phyloP scores from a whole-genome alignment of 2,329 filamentous ascomycete species.

The Nemania sp. region DNA sequence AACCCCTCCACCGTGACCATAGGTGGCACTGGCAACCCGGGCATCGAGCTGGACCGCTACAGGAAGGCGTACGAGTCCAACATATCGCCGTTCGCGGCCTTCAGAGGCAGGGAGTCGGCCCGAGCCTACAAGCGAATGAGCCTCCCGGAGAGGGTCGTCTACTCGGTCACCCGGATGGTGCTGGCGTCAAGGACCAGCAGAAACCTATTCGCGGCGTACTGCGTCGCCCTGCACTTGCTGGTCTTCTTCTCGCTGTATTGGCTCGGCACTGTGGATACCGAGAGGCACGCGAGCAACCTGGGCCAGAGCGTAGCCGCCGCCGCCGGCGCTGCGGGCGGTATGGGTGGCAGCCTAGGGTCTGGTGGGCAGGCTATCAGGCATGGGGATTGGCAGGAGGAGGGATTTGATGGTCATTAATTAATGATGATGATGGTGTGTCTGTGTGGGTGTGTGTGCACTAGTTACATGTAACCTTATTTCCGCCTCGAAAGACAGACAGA shows the following conservation, averaged over 20 bases:
- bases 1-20: slow-evolving; percentile 73
- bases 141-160: slow-evolving; percentile 84
- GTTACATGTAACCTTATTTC: slow-evolving; percentile 4
- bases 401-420: slow-evolving; percentile 50
- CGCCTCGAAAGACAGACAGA: neutral
- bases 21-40: slow-evolving; percentile 59
- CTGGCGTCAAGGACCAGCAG: slow-evolving; percentile 86
- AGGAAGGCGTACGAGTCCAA: slow-evolving; percentile 92
- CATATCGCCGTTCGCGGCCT: slow-evolving; percentile 93
- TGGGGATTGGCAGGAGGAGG: slow-evolving; percentile 67
- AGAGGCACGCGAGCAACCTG: slow-evolving; percentile 61
- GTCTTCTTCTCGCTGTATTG: slow-evolving; percentile 87
- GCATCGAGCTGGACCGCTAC: slow-evolving; percentile 79
- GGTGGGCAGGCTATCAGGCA: slow-evolving; percentile 43
- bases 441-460: too few relatives aligned
- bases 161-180: slow-evolving; percentile 88
- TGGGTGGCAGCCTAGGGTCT: slow-evolving; percentile 38
- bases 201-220: slow-evolving; percentile 92
- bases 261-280: slow-evolving; percentile 71
- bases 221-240: slow-evolving; percentile 82
- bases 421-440: slow-evolving; percentile 18
- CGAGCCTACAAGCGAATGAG: slow-evolving; percentile 93
- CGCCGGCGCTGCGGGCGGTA: slow-evolving; percentile 44
- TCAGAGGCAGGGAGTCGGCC: slow-evolving; percentile 88
- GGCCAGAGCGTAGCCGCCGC: slow-evolving; percentile 53